Evolutionary conservation across 2,329 filamentous ascomycete genomes (phyloP).

Genomic region (Aspergillus sp.): DNA sequence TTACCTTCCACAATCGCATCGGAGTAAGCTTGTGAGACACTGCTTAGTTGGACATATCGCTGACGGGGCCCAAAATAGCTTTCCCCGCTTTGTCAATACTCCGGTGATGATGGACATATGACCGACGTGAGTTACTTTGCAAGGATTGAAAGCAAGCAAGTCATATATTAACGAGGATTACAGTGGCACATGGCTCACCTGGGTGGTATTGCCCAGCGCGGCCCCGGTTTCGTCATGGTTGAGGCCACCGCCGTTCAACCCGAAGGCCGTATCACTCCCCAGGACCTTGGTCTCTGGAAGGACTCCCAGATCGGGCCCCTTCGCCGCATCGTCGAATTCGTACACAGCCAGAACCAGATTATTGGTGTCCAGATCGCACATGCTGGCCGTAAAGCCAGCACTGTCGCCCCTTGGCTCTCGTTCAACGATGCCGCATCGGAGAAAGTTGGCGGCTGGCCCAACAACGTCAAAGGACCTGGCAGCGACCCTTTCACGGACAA

Average conservation of each 20-base stretch:
- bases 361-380: conserved; percentile 77
- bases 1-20: conserved; percentile 50
- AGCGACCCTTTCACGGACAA: conserved; percentile 56
- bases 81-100: conserved; percentile 59
- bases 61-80: not conserved
- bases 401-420: conserved; percentile 47
- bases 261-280: conserved; percentile 73
- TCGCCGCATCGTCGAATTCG: conserved; percentile 63
- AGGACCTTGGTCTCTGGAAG: conserved; percentile 60
- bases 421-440: conserved; percentile 36
- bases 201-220: conserved; percentile 69
- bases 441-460: conserved; percentile 49
- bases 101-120: conserved; percentile 21
- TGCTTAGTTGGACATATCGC: not conserved
- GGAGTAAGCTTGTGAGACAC: conserved; percentile 6
- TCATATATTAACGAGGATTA: conserved; percentile 52
- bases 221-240: conserved; percentile 65
- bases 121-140: not conserved
- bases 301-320: conserved; percentile 73
- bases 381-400: conserved; percentile 61
- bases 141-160: not conserved
- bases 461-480: conserved; percentile 51
- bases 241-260: conserved; percentile 72
- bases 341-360: conserved; percentile 69
- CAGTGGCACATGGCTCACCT: conserved; percentile 78